Evolutionary conservation across 2,329 filamentous ascomycete genomes (phyloP).

Genomic region (Claviceps sorghi): DNA sequence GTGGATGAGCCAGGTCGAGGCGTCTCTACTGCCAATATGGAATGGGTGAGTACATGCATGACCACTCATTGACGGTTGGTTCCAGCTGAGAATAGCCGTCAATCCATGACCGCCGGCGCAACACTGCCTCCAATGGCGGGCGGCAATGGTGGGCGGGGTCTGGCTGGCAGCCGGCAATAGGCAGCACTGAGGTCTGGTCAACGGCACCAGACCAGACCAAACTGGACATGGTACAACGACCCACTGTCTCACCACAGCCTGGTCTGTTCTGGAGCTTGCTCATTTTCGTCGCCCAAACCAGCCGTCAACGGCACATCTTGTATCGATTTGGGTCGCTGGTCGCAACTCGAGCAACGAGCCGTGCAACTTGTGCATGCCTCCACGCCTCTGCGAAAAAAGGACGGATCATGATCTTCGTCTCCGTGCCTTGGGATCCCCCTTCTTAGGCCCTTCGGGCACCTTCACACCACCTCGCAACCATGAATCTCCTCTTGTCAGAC

Average conservation of each 20-base stretch:
- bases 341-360: background rate
- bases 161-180: background rate
- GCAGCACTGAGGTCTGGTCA: too few relatives aligned
- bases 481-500: conserved; percentile 48
- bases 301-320: background rate
- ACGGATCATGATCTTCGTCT: background rate
- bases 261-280: too few relatives aligned
- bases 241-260: too few relatives aligned
- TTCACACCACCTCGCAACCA: conserved; percentile 14
- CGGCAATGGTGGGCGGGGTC: background rate
- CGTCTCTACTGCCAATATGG: too few relatives aligned
- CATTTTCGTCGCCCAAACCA: background rate
- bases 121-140: too few relatives aligned
- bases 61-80: too few relatives aligned
- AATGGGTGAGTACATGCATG: too few relatives aligned
- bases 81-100: too few relatives aligned
- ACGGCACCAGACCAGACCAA: too few relatives aligned
- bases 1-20: background rate
- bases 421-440: background rate
- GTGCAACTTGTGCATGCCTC: background rate
- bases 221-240: too few relatives aligned
- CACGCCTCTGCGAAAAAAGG: background rate
- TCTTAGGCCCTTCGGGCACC: background rate
- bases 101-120: too few relatives aligned
- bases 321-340: background rate